A percentile compares a stretch with the other conserved stretches of the same genome.
Evolutionary conservation across 2,329 filamentous ascomycete species (phyloP).

Genomic region (Penicillium sp.): DNA sequence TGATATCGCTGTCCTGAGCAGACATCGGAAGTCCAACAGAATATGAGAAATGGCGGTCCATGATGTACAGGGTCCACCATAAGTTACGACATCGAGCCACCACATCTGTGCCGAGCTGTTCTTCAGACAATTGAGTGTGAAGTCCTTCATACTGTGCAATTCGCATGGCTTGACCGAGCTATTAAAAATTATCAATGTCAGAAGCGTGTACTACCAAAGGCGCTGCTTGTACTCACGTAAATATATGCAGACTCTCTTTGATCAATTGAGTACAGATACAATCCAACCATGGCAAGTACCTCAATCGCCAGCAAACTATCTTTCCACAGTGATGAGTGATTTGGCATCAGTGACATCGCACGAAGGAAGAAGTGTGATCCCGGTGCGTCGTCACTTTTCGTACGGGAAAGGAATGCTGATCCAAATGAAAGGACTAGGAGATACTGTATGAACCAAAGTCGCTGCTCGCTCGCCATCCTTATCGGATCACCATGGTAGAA

Average conservation of each 20-base stretch:
- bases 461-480: constrained; percentile 14
- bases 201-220: neutral
- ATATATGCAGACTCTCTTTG: constrained; percentile 38
- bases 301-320: constrained; percentile 43
- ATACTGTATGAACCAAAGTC: constrained; percentile 28
- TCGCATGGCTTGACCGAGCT: constrained; percentile 44
- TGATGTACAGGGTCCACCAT: constrained; percentile 47
- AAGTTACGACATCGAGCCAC: constrained; percentile 38
- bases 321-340: constrained; percentile 36
- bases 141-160: constrained; percentile 45
- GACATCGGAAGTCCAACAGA: constrained; percentile 43
- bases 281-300: constrained; percentile 36
- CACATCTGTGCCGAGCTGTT: constrained; percentile 34
- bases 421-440: constrained; percentile 20
- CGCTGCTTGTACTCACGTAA: constrained; percentile 20
- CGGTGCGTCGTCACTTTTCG: constrained; percentile 11
- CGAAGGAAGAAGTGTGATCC: constrained; percentile 22
- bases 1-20: constrained; percentile 42
- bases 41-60: constrained; percentile 44
- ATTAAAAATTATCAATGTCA: neutral
- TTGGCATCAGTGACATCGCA: constrained; percentile 39
- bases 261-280: constrained; percentile 45
- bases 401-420: constrained; percentile 17
- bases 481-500: constrained; percentile 27
- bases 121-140: constrained; percentile 42